Conservation (phyloP, 169 alveolate genomes). For the Eimeria tenella region DNA sequence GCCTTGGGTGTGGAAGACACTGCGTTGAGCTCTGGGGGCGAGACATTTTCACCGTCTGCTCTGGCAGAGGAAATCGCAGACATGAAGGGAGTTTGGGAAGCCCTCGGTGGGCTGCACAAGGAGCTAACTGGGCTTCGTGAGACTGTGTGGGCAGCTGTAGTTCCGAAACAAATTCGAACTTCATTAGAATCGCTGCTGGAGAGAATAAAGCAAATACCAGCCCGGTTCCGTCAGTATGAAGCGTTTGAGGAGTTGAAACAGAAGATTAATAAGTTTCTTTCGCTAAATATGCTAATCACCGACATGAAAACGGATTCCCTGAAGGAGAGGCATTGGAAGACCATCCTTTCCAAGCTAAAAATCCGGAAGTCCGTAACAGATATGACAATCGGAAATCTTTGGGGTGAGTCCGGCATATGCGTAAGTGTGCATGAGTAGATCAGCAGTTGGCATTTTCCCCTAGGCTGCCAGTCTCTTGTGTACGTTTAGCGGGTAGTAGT, state of each 20-base stretch:
- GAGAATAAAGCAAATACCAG: constrained; percentile 90
- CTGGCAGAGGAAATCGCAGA: constrained; percentile 90
- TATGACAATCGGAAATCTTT: constrained; percentile 92
- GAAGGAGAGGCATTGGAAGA: constrained; percentile 98
- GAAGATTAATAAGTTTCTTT: constrained; percentile 61
- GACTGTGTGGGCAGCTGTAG: constrained; percentile 90
- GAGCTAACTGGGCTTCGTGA: constrained; percentile 88
- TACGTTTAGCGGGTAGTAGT: neutral
- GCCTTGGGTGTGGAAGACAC: constrained; percentile 62
- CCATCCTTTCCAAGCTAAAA: constrained; percentile 87
- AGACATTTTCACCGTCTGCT: constrained; percentile 82
- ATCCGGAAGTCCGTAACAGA: constrained; percentile 88
- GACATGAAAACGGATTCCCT: constrained; percentile 97
- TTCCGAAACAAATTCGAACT: constrained; percentile 89
- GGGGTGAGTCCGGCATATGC: constrained; percentile 85
- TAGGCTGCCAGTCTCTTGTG: neutral
- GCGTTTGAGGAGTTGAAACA: constrained; percentile 94
- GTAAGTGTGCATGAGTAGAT: neutral
- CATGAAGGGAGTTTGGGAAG: constrained; percentile 94
- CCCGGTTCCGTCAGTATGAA: constrained; percentile 91
- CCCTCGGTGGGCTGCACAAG: constrained; percentile 87
- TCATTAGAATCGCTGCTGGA: constrained; percentile 91
- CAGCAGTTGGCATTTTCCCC: neutral
- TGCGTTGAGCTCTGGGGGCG: constrained; percentile 11
- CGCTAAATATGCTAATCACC: constrained; percentile 78